Evolutionary conservation across 2,329 filamentous ascomycete genomes (phyloP).

Genomic region (Didymellaceae sp.): DNA sequence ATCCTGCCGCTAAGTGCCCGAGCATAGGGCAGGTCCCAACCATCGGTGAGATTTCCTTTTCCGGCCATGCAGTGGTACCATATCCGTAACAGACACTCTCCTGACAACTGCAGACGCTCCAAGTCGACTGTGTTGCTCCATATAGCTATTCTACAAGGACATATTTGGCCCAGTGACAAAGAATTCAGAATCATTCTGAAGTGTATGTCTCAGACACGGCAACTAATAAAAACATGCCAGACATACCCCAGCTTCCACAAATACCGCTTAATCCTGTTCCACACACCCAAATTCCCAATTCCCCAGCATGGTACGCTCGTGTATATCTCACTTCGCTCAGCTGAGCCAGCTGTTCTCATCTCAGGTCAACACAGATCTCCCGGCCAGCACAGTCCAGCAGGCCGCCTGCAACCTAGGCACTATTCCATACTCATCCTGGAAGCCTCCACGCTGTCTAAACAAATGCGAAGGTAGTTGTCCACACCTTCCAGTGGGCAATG

Average conservation of each 20-base stretch:
- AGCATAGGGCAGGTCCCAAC: neutral
- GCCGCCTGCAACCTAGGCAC: neutral
- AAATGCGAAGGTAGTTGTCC: neutral
- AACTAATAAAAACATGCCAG: slow-evolving; percentile 2
- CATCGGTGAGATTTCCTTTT: neutral
- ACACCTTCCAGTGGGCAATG: neutral
- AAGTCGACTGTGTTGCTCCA: too few species aligned
- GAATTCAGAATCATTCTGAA: too few species aligned
- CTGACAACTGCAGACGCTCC: too few species aligned
- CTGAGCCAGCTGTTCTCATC: neutral
- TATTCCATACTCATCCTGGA: slow-evolving; percentile 1
- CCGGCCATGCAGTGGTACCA: too few species aligned
- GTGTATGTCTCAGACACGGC: neutral
- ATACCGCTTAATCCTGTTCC: neutral
- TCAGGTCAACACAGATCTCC: neutral
- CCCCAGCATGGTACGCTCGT: slow-evolving; percentile 1
- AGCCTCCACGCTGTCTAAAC: neutral
- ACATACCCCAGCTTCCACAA: neutral
- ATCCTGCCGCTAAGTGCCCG: neutral
- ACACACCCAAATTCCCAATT: neutral
- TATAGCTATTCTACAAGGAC: too few species aligned
- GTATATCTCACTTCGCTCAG: neutral
- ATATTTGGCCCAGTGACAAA: too few species aligned
- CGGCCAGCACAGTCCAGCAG: neutral
- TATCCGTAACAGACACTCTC: too few species aligned